A percentile compares a stretch with the other conserved stretches of the same genome.
phyloP scores from a whole-genome alignment of 257 asterid genomes.

The Euphrasia confusa region DNA sequence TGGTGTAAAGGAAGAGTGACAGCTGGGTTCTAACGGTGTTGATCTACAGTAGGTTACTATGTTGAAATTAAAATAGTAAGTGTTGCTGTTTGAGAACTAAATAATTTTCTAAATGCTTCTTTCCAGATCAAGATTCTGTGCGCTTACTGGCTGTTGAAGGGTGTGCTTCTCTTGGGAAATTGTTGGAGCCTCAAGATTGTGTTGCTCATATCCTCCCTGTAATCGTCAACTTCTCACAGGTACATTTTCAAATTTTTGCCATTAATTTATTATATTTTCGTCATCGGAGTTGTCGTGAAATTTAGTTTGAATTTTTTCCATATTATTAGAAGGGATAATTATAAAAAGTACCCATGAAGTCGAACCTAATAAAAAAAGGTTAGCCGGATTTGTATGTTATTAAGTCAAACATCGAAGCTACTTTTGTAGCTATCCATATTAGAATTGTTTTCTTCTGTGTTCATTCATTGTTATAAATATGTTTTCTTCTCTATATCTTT shows the following conservation, averaged over 20 bases:
- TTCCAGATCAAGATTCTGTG: slow-evolving; percentile 90
- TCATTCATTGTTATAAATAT: too few species aligned
- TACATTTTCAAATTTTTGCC: slow-evolving; percentile 22
- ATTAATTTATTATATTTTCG: slow-evolving; percentile 8
- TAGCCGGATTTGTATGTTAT: neutral
- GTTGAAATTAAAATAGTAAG: slow-evolving; percentile 5
- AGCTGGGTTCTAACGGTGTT: neutral
- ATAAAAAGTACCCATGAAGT: too few species aligned
- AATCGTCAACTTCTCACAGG: slow-evolving; percentile 93
- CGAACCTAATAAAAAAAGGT: too few species aligned
- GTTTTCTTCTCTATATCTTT: too few species aligned
- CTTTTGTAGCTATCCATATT: too few species aligned
- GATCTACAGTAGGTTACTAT: neutral
- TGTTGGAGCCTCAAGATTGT: slow-evolving; percentile 87
- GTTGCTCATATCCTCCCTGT: slow-evolving; percentile 84
- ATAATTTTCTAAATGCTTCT: neutral
- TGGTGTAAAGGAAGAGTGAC: neutral
- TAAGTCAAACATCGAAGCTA: neutral
- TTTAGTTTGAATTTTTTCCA: neutral
- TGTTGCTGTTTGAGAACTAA: neutral
- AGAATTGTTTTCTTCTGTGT: too few species aligned
- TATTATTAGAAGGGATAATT: too few species aligned
- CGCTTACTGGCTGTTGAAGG: slow-evolving; percentile 94
- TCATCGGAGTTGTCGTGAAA: neutral
- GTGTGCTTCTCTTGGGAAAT: slow-evolving; percentile 84